phyloP scores from a whole-genome alignment of 257 asterid species.

The Fraxinus pennsylvanica region DNA sequence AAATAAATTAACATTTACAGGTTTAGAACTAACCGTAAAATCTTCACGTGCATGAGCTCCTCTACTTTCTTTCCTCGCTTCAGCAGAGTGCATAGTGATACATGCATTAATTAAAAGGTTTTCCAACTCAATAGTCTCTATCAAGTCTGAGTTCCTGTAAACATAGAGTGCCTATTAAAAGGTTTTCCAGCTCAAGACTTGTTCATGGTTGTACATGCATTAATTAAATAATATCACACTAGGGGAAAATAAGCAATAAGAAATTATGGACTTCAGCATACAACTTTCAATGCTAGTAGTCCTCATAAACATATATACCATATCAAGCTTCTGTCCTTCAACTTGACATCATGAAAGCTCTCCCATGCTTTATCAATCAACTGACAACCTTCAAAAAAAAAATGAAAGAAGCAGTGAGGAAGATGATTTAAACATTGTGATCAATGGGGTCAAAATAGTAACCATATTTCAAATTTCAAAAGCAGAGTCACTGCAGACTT shows the following conservation, averaged over 20 bases:
- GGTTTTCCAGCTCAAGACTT: slow-evolving; percentile 94
- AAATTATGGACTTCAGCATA: slow-evolving; percentile 1
- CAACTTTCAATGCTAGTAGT: slow-evolving; percentile 8
- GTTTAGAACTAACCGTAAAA: slow-evolving; percentile 64
- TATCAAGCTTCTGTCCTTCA: slow-evolving; percentile 86
- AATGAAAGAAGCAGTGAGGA: neutral
- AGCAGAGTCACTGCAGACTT: too few relatives aligned
- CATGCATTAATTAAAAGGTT: slow-evolving; percentile 94
- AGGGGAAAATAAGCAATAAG: slow-evolving; percentile 6
- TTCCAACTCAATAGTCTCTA: slow-evolving; percentile 92
- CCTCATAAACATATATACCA: slow-evolving; percentile 50
- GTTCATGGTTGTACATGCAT: slow-evolving; percentile 51
- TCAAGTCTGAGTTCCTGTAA: slow-evolving; percentile 89
- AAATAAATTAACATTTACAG: neutral
- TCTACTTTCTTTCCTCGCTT: slow-evolving; percentile 98
- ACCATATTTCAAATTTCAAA: neutral
- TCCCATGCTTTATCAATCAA: slow-evolving; percentile 92
- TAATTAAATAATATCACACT: neutral
- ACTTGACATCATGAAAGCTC: slow-evolving; percentile 83
- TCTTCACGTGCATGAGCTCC: slow-evolving; percentile 99
- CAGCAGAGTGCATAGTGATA: slow-evolving; percentile 98
- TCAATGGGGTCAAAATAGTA: neutral
- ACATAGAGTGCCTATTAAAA: slow-evolving; percentile 46
- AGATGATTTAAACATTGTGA: neutral
- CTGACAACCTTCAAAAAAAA: slow-evolving; percentile 63